Evolutionary conservation across 2,329 filamentous ascomycete species (phyloP).

Genomic region (Diaporthe citrichinensis): DNA sequence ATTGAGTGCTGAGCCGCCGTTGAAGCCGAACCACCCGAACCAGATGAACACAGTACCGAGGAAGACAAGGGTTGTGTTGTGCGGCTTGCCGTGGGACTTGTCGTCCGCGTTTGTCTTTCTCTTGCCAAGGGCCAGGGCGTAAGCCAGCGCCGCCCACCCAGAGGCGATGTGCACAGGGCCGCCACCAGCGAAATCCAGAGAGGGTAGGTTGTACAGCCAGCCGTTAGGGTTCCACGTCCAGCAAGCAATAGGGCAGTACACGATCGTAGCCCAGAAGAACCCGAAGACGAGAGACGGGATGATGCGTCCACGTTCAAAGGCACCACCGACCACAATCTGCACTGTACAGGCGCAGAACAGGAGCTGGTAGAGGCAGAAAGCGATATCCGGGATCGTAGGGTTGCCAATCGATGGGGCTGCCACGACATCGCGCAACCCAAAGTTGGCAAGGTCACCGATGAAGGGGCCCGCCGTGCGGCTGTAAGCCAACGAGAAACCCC

Average conservation of each 20-base stretch:
- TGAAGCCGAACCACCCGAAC: conserved; percentile 73
- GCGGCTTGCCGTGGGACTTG: conserved; percentile 66
- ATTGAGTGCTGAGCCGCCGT: conserved; percentile 66
- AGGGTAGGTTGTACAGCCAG: conserved; percentile 73
- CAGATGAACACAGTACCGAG: conserved; percentile 76
- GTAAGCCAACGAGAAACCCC: conserved; percentile 75
- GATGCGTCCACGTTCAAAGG: conserved; percentile 72
- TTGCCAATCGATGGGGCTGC: conserved; percentile 72
- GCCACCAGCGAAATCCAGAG: conserved; percentile 72
- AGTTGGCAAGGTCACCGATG: conserved; percentile 74
- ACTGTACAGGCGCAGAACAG: conserved; percentile 74
- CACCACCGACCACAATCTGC: conserved; percentile 75
- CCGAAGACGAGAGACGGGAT: conserved; percentile 59
- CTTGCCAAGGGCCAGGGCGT: conserved; percentile 74
- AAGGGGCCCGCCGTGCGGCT: conserved; percentile 71
- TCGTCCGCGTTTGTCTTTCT: conserved; percentile 63
- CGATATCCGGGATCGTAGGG: conserved; percentile 71
- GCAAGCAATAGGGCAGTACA: conserved; percentile 74
- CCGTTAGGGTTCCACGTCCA: conserved; percentile 79
- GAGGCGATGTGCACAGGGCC: conserved; percentile 76
- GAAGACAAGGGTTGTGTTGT: conserved; percentile 75
- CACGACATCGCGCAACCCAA: conserved; percentile 72
- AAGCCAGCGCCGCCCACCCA: conserved; percentile 74
- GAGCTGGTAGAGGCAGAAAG: conserved; percentile 76
- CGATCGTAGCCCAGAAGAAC: conserved; percentile 75